A percentile compares a stretch with the other conserved stretches of the same genome.
phyloP scores from a whole-genome alignment of 768 basidiomycete genomes.

The Agaricus sinodeliciosus region DNA sequence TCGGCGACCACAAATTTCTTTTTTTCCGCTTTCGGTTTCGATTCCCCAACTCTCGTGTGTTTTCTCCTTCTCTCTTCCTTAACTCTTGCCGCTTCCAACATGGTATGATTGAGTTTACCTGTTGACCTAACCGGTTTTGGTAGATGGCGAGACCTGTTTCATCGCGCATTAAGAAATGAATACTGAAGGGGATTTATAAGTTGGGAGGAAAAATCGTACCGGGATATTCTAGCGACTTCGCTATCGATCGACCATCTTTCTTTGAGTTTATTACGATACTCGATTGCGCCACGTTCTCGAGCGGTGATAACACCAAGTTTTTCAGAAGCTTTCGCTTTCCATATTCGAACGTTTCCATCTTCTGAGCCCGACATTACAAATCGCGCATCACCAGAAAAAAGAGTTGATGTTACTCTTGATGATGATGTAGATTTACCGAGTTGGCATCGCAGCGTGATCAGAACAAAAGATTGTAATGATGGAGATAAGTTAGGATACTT shows the following conservation, averaged over 20 bases:
- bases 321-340: conserved; percentile 91
- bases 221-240: conserved; percentile 73
- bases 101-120: conserved; percentile 80
- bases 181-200: neutral
- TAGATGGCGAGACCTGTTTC: conserved; percentile 64
- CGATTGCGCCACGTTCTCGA: conserved; percentile 84
- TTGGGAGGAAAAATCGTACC: conserved; percentile 41
- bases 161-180: neutral
- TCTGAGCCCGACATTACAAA: conserved; percentile 90
- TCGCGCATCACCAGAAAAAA: conserved; percentile 86
- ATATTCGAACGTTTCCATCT: conserved; percentile 90
- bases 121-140: conserved; percentile 92
- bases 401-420: conserved; percentile 75
- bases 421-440: neutral
- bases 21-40: conserved; percentile 86
- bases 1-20: conserved; percentile 83
- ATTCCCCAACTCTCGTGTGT: conserved; percentile 81
- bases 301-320: conserved; percentile 89
- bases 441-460: no score
- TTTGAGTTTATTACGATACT: conserved; percentile 85
- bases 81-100: conserved; percentile 83
- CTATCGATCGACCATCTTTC: conserved; percentile 84
- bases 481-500: conserved; percentile 1
- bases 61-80: conserved; percentile 91
- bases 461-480: neutral